Evolutionary conservation across 2,329 filamentous ascomycete species (phyloP).

Genomic region (Trichoderma lentiforme): DNA sequence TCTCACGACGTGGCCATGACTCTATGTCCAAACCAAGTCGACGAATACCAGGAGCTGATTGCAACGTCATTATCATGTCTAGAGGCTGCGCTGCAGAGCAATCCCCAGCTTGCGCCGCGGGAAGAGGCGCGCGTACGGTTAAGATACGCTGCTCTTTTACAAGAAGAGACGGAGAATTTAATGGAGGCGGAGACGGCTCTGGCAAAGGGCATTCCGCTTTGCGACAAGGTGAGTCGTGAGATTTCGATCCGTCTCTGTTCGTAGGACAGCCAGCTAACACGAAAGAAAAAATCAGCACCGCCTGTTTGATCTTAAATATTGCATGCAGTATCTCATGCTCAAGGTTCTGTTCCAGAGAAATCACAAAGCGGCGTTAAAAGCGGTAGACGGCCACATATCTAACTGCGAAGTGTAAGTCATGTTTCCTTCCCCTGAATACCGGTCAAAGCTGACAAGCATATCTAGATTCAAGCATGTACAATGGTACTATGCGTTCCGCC

Average conservation of each 20-base stretch:
- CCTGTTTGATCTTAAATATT: slow-evolving; percentile 65
- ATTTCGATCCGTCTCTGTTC: not conserved
- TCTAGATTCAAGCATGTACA: slow-evolving; percentile 59
- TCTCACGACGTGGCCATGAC: slow-evolving; percentile 45
- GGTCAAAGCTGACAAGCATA: not conserved
- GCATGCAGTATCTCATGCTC: slow-evolving; percentile 70
- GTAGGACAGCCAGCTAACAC: slow-evolving; percentile 4
- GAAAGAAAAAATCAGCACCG: slow-evolving; percentile 32
- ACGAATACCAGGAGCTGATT: slow-evolving; percentile 69
- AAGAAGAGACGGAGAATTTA: slow-evolving; percentile 73
- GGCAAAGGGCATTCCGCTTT: slow-evolving; percentile 67
- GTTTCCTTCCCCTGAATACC: not conserved
- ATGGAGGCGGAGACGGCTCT: slow-evolving; percentile 70
- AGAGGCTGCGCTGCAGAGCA: slow-evolving; percentile 61
- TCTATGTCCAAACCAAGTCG: slow-evolving; percentile 43
- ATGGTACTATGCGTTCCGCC: slow-evolving; percentile 75
- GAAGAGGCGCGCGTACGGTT: slow-evolving; percentile 67
- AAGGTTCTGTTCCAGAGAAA: slow-evolving; percentile 69
- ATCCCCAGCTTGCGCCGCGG: slow-evolving; percentile 57
- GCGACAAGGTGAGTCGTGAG: slow-evolving; percentile 53
- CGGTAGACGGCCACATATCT: slow-evolving; percentile 64
- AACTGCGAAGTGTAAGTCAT: slow-evolving; percentile 61
- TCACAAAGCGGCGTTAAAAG: slow-evolving; percentile 68
- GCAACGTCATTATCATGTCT: slow-evolving; percentile 70
- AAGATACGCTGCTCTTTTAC: slow-evolving; percentile 67